Evolutionary conservation across 257 asterid genomes (phyloP).

Genomic region (Petunia secreta): DNA sequence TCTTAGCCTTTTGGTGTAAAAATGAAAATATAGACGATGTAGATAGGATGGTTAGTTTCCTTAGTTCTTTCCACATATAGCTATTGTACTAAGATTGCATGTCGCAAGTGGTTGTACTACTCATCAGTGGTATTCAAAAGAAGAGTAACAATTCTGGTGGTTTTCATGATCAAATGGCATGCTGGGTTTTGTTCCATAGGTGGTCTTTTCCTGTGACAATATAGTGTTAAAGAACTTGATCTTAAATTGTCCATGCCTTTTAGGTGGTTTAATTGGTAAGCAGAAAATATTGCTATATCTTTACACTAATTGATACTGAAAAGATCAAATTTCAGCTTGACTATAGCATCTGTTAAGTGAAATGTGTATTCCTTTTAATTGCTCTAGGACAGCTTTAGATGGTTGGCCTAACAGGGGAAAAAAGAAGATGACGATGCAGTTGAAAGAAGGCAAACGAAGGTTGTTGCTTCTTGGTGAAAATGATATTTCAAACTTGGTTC

Average conservation of each 20-base stretch:
- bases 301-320: not conserved
- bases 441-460: not conserved
- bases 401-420: not conserved
- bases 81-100: not conserved
- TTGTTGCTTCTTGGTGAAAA: conserved; percentile 1
- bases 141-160: not conserved
- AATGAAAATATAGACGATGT: not conserved
- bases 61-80: not conserved
- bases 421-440: not conserved
- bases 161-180: not conserved
- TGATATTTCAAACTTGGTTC: not conserved
- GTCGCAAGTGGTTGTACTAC: not conserved
- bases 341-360: conserved; percentile 9
- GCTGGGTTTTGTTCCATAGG: not conserved
- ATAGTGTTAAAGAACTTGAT: not conserved
- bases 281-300: too few relatives aligned
- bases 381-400: not conserved
- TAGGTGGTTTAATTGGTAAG: conserved; percentile 10
- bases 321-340: not conserved
- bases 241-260: not conserved
- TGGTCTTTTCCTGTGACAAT: not conserved
- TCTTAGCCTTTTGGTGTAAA: not conserved
- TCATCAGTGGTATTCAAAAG: not conserved
- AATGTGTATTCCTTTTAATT: not conserved
- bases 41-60: not conserved